These are phyloP conservation scores for Zygosaccharomyces lentus DNA, from an alignment of 805 yeast species.

Conservation along the genomic window DNA sequence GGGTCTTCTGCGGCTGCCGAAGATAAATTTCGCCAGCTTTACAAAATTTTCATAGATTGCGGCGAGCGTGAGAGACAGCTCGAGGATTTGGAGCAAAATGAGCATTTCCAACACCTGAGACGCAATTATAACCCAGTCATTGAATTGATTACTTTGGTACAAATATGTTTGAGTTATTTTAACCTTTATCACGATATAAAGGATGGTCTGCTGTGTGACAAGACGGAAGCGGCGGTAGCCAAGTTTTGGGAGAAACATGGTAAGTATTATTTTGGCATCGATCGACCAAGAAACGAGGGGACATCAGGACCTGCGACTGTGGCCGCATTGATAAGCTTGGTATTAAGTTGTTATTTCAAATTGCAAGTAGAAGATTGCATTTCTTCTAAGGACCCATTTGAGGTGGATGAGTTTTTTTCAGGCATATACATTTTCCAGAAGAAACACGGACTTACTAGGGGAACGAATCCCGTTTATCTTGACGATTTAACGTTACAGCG, in stretches of 20 bases:
- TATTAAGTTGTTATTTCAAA: constrained; percentile 60
- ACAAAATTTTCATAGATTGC: constrained; percentile 45
- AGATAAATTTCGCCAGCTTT: constrained; percentile 76
- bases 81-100: constrained; percentile 10
- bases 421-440: constrained; percentile 77
- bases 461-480: constrained; percentile 45
- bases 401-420: constrained; percentile 60
- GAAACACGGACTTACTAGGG: constrained; percentile 44
- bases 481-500: constrained; percentile 54
- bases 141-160: constrained; percentile 71
- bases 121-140: constrained; percentile 52
- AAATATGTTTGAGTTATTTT: constrained; percentile 73
- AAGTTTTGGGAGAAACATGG: constrained; percentile 86
- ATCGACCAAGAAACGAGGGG: constrained; percentile 43
- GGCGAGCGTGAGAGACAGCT: constrained; percentile 7
- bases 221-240: constrained; percentile 65
- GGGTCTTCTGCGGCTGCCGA: constrained; percentile 71
- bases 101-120: constrained; percentile 1
- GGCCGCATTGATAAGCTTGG: constrained; percentile 74
- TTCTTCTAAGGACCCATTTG: constrained; percentile 79
- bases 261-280: constrained; percentile 27
- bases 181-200: constrained; percentile 56
- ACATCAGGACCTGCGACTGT: constrained; percentile 63
- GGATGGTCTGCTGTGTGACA: constrained; percentile 81
- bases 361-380: constrained; percentile 56